Evolutionary conservation across 768 basidiomycete species (phyloP), one percentile per base, ranked within the genome.

Genomic region (Pulveroboletus frians): DNA sequence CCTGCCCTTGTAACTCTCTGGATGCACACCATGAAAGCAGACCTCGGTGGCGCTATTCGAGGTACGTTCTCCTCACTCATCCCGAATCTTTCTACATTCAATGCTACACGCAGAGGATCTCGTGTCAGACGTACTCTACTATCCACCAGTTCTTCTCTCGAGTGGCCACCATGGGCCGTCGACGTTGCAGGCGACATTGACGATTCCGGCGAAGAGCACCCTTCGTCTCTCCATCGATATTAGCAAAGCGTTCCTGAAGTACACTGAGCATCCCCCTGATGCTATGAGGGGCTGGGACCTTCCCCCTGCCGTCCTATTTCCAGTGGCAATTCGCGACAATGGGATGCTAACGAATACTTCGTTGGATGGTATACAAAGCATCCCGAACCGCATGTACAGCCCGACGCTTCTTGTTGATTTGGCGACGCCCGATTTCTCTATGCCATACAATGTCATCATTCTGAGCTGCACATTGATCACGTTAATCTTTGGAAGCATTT

Each of bases 381-480:
- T 66, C 40, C 64, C 45, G 3, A 38, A 50, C 35, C 60, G 84
- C 39, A 76, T 96, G 39, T 95, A 95, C 67, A 92, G 91, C 2
- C 75, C 81, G 0, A 77, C 84, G 9, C 75, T 95, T 21, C 80
- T 98, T 32, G 81, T 94, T 39, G 92, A 94, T 66, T 78, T 96
- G n/a, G 87, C 95, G n/a, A 92, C 92, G 31, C 96, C 95, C 0
- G 96, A 98, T 67, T 98, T 98, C 66, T 93, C 90, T 67, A 98
- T 98, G 96, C 96, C 96, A 1, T 98, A 98, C 73, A 99, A 98
- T 71, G 95, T 98, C 40, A 97, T 98, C 69, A 97, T 97, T 61
- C 87, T 98, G 74, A 92, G 81, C 50, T 91, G 87, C 63, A 92
- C 92, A 9, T 72, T 97, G 36, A 78, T 96, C 45, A 92, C 94